Evolutionary conservation across 805 yeast species (phyloP), one percentile per base, ranked within the genome.

Genomic region (Candida fluviatilis): DNA sequence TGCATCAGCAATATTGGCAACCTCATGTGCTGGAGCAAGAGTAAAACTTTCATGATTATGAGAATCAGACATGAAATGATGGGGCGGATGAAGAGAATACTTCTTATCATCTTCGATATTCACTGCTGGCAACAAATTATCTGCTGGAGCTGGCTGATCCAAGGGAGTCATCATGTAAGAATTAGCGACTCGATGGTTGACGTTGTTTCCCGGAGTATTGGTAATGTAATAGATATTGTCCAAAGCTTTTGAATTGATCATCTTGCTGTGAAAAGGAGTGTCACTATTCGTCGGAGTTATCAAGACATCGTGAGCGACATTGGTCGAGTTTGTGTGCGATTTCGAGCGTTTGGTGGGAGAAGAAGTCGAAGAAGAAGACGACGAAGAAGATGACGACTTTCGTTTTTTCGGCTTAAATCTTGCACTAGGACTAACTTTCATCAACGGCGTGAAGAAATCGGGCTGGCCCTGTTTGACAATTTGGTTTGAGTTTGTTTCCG

Each of bases 371-470:
- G 33, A 15, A 5, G 35, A 30, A 7, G 33, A 19, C n/a, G 33
- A 15, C n/a, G 35, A 30, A 8, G 33, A 19, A 18, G 36, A 23
- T 26, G 29, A 10, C 15, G 29, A 26, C 18, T 41, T 41, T 18
- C 36, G 18, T 37, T 37, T 44, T 24, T 35, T 44, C 12, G 30
- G n/a, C 13, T 26, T 26, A 13, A 8, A 26, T 12, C 29, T 26
- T 16, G 46, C 27, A 8, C 39, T 58, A 34, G 71, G 70, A 21
- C 60, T 52, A 6, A 69, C 73, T 49, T 64, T 57, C 72, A 69
- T 66, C 38, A 68, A 46, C 2, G 74, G 72, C 5, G 69, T 67
- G 52, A 57, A 67, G 32, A 62, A 51, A 42, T 69, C 72, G 6
- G 74, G 74, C 23, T 63, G 66, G 4, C 72, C 72, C 41, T 58